Base-by-base conservation (phyloP, 2,329 filamentous ascomycete species). In the Tolypocladium tundrense region DNA sequence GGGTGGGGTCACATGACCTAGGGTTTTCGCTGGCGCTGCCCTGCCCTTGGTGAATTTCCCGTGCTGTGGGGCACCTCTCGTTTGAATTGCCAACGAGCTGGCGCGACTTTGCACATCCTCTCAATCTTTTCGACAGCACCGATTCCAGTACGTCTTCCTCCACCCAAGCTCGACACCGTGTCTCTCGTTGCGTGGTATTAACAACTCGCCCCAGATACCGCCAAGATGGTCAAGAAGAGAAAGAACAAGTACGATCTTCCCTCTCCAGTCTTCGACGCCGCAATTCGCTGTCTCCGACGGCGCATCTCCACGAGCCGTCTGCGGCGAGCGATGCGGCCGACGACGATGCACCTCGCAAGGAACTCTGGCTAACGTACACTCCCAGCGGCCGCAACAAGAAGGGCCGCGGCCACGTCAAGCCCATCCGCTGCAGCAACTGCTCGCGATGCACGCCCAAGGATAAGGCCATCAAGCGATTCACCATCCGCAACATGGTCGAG, bases 381-480 rank as follows among this genome's bases (percentile, higher is more conserved):
- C 55, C 57, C 77, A 95, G 90, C 85, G 93, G 93, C 79, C 91
- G 93, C 79, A 97, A 97, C 90, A 97, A 97, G 91, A 96, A 96
- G 82, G 93, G 94, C 79, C 91, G 94, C 79, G 94, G 94, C 84
- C 93, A 97, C 86, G 91, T 96, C 82, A 99, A 99, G 88, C 95
- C 94, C 75, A 96, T 99, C 83, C 90, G 82, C 70, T 85, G 82
- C 82, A 81, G 78, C 78, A 85, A 85, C 82, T 85, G 82, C 82
- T 84, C 82, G 75, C 85, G 88, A 81, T 91, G 88, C 85, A 95
- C 90, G 62, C 92, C 92, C 78, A 99, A 99, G 88, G 94, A 99
- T 76, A 99, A 99, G 91, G 94, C 95, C 70, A 97, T 99, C 87
- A 99, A 99, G 91, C 87, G 94, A 82, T 99, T 99, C 86, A 99